Percentiles rank a stretch among this genome's conserved stretches.
These are phyloP conservation scores for Colletotrichum lindemuthianum DNA, from an alignment of 2,329 filamentous ascomycete species.

Conservation along the genomic window DNA sequence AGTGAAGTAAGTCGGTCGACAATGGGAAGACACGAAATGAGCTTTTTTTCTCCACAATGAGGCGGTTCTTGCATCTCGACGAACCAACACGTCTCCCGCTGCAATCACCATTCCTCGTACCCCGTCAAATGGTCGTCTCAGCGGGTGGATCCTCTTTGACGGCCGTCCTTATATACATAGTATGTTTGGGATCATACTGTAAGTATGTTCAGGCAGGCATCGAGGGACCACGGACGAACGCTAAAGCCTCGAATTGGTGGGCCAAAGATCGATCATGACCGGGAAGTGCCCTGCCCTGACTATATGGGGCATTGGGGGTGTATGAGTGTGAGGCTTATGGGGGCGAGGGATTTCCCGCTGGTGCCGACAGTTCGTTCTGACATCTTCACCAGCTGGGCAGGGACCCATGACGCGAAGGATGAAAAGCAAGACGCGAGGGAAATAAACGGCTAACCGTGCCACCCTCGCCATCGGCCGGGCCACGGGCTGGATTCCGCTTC, in stretches of 20 bases:
- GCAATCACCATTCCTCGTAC: conserved; percentile 4
- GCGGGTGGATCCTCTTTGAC: background rate
- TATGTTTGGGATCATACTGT: too few species aligned
- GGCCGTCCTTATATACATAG: too few species aligned
- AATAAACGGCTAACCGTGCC: conserved; percentile 26
- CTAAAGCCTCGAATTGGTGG: conserved; percentile 27
- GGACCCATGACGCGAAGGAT: conserved; percentile 12
- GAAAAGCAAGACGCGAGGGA: background rate
- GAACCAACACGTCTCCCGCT: conserved; percentile 9
- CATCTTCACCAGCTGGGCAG: conserved; percentile 8
- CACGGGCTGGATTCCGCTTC: conserved; percentile 22
- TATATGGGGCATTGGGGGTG: conserved; percentile 19
- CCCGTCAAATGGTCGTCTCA: conserved; percentile 7
- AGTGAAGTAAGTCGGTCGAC: conserved; percentile 13
- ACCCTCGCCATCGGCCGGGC: conserved; percentile 23
- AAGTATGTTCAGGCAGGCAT: background rate
- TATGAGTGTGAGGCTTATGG: conserved; percentile 16
- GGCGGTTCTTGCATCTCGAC: conserved; percentile 16
- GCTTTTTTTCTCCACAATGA: conserved; percentile 1
- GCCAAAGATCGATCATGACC: conserved; percentile 26
- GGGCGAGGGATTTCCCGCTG: conserved; percentile 17
- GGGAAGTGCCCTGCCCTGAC: conserved; percentile 12
- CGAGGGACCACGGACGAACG: conserved; percentile 15
- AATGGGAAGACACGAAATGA: conserved; percentile 1
- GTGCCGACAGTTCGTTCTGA: background rate